Evolutionary conservation across 225 moss, liverwort and hornwort species (phyloP).

Genomic region (Polytrichum commune): DNA sequence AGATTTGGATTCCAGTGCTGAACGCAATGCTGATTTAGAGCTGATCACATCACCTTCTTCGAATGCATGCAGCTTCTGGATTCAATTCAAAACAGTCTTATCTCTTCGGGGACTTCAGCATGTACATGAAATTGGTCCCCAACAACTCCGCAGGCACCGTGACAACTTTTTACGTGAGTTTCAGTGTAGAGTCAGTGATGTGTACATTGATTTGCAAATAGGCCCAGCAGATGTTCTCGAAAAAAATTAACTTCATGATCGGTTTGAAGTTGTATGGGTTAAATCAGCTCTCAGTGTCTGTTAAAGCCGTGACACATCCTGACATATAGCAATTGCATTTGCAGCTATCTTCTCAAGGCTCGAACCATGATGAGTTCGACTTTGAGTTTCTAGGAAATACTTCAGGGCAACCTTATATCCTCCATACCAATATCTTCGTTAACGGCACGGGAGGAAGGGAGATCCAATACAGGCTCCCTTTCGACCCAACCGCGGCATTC

Average conservation of each 20-base stretch:
- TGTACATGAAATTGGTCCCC: slow-evolving; percentile 17
- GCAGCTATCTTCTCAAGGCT: slow-evolving; percentile 34
- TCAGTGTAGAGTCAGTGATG: too few species aligned
- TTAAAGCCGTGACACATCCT: too few species aligned
- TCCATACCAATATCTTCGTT: slow-evolving; percentile 47
- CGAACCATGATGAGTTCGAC: slow-evolving; percentile 42
- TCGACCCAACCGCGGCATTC: slow-evolving; percentile 33
- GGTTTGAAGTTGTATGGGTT: too few species aligned
- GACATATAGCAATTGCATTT: background rate
- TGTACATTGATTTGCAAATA: too few species aligned
- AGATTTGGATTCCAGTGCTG: too few species aligned
- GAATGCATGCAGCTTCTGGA: background rate
- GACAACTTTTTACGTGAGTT: slow-evolving; percentile 24
- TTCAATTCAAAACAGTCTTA: slow-evolving; percentile 7
- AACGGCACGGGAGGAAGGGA: slow-evolving; percentile 40
- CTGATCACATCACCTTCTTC: background rate
- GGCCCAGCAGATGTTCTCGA: too few species aligned
- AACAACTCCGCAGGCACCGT: slow-evolving; percentile 33
- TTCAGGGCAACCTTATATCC: slow-evolving; percentile 31
- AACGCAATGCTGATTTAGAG: too few species aligned
- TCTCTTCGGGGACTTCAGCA: slow-evolving; percentile 19
- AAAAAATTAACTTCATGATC: too few species aligned
- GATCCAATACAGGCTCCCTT: slow-evolving; percentile 34
- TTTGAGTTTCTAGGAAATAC: slow-evolving; percentile 47
- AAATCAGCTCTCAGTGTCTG: too few species aligned